Evolutionary conservation across 345 rosid species (phyloP).

Genomic region (Citropsis articulata): DNA sequence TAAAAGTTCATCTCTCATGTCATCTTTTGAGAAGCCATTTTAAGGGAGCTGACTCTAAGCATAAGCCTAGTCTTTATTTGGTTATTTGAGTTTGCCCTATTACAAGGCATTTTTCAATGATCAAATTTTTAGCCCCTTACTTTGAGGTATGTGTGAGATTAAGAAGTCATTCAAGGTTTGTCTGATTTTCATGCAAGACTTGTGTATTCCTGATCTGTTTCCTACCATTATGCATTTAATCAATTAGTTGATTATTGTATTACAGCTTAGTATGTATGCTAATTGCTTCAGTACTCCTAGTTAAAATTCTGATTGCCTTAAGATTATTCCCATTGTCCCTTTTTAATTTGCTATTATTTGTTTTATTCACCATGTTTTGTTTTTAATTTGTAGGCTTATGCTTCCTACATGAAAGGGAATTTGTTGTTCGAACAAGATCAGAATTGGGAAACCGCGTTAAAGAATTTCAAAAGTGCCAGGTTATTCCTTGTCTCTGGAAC

Average conservation of each 20-base stretch:
- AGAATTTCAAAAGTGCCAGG: slow-evolving; percentile 93
- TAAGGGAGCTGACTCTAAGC: background rate
- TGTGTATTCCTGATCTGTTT: background rate
- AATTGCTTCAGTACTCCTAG: background rate
- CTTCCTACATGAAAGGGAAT: slow-evolving; percentile 95
- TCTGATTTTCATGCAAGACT: background rate
- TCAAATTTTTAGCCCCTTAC: background rate
- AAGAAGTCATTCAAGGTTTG: background rate
- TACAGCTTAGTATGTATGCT: background rate
- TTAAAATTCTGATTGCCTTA: background rate
- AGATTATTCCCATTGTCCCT: background rate
- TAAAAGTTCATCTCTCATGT: too few relatives aligned
- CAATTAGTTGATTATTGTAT: background rate
- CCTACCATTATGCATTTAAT: background rate
- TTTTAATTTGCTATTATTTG: slow-evolving; percentile 2
- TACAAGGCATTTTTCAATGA: background rate
- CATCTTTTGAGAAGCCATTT: background rate
- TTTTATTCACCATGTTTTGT: background rate
- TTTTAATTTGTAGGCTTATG: slow-evolving; percentile 70
- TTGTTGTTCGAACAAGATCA: slow-evolving; percentile 94
- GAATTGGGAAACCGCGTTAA: slow-evolving; percentile 90
- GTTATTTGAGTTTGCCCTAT: background rate
- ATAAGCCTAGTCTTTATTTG: background rate
- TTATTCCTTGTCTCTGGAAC: slow-evolving; percentile 30
- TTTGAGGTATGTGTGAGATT: background rate